Conservation (phyloP, 2,329 filamentous ascomycete genomes). For the Metarhizium brunneum region DNA sequence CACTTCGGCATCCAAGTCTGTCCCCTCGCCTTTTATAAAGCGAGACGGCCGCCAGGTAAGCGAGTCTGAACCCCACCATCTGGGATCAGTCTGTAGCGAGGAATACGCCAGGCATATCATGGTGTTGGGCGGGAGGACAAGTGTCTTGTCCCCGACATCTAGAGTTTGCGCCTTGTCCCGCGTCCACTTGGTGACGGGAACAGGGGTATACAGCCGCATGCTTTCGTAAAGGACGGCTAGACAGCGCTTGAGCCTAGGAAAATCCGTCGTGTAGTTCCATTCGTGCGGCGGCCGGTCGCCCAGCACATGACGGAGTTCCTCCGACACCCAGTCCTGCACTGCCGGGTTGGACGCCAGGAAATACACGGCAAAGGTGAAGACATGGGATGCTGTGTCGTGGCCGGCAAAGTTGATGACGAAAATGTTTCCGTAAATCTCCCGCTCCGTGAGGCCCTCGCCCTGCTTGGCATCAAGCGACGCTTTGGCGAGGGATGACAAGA, state of each 20-base stretch:
- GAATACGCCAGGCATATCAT: not conserved
- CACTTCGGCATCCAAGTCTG: conserved; percentile 17
- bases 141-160: conserved; percentile 1
- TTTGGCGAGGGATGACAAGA: not conserved
- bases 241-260: conserved; percentile 31
- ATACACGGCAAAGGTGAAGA: conserved; percentile 29
- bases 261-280: conserved; percentile 26
- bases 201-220: conserved; percentile 28
- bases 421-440: conserved; percentile 40
- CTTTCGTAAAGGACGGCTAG: conserved; percentile 32
- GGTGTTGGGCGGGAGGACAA: not conserved
- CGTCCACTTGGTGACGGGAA: conserved; percentile 19
- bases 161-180: conserved; percentile 3
- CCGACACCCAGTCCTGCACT: conserved; percentile 34
- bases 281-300: conserved; percentile 9
- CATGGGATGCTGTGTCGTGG: conserved; percentile 40
- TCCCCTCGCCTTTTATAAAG: conserved; percentile 19
- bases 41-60: conserved; percentile 5
- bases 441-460: conserved; percentile 20
- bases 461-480: not conserved
- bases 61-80: conserved; percentile 3
- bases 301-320: conserved; percentile 22
- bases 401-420: conserved; percentile 40
- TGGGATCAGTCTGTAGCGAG: conserved; percentile 1
- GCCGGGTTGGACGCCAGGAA: conserved; percentile 34